A percentile compares a stretch with the other conserved stretches of the same genome.
Conservation (phyloP, 129 eudicot species). For the Silybum marianum region DNA sequence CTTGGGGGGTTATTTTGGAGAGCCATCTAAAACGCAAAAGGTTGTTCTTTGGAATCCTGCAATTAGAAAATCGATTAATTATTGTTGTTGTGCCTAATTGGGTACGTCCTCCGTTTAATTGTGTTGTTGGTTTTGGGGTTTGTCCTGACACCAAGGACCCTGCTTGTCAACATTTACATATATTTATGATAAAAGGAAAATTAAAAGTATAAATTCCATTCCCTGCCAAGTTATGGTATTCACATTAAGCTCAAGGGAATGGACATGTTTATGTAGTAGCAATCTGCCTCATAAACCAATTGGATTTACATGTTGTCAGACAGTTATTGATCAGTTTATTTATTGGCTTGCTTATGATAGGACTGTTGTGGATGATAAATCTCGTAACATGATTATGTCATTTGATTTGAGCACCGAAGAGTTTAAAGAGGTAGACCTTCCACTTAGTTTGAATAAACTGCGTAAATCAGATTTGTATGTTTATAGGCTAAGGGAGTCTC, state of each 20-base stretch:
- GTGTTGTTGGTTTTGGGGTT: not conserved
- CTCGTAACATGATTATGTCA: not conserved
- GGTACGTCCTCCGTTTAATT: not conserved
- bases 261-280: too few relatives aligned
- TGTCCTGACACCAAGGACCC: not conserved
- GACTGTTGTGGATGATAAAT: not conserved
- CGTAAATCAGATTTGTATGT: too few relatives aligned
- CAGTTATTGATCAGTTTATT: too few relatives aligned
- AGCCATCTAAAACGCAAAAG: not conserved
- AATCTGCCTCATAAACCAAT: too few relatives aligned
- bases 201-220: not conserved
- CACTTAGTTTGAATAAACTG: not conserved
- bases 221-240: slow-evolving; percentile 4
- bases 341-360: not conserved
- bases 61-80: not conserved
- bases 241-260: not conserved
- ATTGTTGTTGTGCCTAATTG: not conserved
- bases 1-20: not conserved
- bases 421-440: not conserved
- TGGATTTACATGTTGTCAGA: too few relatives aligned
- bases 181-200: too few relatives aligned
- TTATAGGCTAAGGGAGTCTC: not conserved
- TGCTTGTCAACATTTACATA: not conserved
- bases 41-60: slow-evolving; percentile 4
- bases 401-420: not conserved